Percentiles rank a stretch among this genome's conserved stretches.
Conservation (phyloP, 129 eudicot species). For the Glebionis coronaria region DNA sequence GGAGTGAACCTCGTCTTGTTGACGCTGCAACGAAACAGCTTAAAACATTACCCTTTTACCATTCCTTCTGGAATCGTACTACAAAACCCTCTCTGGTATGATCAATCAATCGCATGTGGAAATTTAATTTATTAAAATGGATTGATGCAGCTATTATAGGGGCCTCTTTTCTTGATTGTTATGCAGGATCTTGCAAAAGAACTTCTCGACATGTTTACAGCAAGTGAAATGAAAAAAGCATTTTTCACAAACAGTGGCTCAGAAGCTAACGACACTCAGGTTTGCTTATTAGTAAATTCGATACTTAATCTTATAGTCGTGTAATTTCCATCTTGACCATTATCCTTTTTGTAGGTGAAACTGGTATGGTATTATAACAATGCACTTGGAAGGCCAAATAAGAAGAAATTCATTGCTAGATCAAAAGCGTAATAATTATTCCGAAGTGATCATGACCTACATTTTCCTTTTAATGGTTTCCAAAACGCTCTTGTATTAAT, state of each 20-base stretch:
- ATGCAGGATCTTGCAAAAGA: constrained; percentile 85
- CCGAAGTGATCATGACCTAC: neutral
- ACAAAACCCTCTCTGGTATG: constrained; percentile 78
- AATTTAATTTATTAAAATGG: neutral
- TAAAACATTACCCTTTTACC: constrained; percentile 85
- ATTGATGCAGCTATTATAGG: neutral
- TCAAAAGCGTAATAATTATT: constrained; percentile 57
- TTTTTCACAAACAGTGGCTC: constrained; percentile 94
- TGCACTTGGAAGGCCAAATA: constrained; percentile 89
- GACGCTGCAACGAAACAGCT: constrained; percentile 80
- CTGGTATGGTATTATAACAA: constrained; percentile 96
- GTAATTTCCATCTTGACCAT: neutral
- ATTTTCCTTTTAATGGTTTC: constrained; percentile 4
- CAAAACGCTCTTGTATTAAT: constrained; percentile 12
- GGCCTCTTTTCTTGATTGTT: constrained; percentile 3
- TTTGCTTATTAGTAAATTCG: constrained; percentile 16
- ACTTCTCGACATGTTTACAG: constrained; percentile 69
- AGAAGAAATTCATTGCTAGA: constrained; percentile 90
- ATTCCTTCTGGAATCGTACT: constrained; percentile 94
- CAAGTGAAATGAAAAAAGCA: constrained; percentile 70
- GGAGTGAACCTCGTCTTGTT: constrained; percentile 81
- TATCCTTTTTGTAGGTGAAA: constrained; percentile 63
- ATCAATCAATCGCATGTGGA: constrained; percentile 5
- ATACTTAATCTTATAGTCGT: neutral
- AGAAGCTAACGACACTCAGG: constrained; percentile 95